Percentiles rank a stretch among this genome's conserved stretches.
phyloP scores from a whole-genome alignment of 1,284 basidiomycete genomes.

The Schizopora paradoxa region DNA sequence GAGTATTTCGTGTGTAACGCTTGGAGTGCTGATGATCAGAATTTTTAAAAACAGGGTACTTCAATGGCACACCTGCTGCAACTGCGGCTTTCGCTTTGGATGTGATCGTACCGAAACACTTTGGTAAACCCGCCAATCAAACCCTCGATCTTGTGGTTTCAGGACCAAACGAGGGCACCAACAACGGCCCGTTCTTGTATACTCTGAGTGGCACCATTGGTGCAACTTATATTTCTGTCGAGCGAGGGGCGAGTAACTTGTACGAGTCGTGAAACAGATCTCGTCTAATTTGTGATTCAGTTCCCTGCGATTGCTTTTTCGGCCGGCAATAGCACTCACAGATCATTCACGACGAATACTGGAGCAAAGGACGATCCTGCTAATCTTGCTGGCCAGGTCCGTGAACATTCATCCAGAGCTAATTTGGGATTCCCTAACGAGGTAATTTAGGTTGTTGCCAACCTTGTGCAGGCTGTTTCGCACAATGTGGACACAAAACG shows the following conservation, averaged over 20 bases:
- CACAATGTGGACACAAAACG: constrained; percentile 20
- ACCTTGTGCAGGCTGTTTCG: constrained; percentile 24
- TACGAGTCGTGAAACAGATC: not conserved
- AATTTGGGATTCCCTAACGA: not conserved
- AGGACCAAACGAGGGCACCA: constrained; percentile 28
- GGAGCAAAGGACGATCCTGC: constrained; percentile 23
- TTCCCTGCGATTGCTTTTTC: constrained; percentile 28
- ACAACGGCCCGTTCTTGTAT: constrained; percentile 25
- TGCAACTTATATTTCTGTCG: constrained; percentile 25
- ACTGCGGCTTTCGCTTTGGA: constrained; percentile 26
- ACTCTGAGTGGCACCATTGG: constrained; percentile 28
- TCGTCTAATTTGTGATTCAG: constrained; percentile 11
- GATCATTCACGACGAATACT: constrained; percentile 27
- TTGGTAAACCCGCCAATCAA: constrained; percentile 17
- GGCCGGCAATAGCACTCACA: constrained; percentile 26
- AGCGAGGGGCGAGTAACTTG: constrained; percentile 23
- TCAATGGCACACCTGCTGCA: constrained; percentile 28
- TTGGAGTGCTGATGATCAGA: not conserved
- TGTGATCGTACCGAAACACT: constrained; percentile 25
- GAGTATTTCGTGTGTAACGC: not conserved
- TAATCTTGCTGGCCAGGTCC: constrained; percentile 23
- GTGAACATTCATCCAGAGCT: not conserved
- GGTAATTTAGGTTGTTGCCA: constrained; percentile 19
- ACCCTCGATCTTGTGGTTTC: constrained; percentile 27
- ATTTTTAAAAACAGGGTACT: constrained; percentile 21